Evolutionary conservation across 2,329 filamentous ascomycete genomes (phyloP), one percentile per base, ranked within the genome.

Genomic region (Mycosphaerella sp.): DNA sequence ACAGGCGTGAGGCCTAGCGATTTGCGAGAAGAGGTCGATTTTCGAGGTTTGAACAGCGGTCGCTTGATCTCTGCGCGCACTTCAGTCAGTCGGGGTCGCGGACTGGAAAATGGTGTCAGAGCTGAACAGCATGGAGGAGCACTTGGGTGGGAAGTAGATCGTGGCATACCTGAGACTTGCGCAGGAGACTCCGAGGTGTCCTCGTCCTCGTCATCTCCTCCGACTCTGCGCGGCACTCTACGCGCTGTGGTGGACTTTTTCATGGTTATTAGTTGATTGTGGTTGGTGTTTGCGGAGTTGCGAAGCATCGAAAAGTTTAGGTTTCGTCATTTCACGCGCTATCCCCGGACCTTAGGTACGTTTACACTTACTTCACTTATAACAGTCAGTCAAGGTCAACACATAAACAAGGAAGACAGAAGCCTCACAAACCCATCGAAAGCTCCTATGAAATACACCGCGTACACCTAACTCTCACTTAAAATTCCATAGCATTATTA

Each of bases 151-250:
- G 25, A 36, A 25, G 21, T 25, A 25, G 21, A 25, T 21, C 16
- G 27, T 14, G 28, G 55, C 58, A 52, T 61, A 66, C 62, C 64
- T 62, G 61, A 44, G 27, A 37, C 37, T 41, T 58, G 56, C 43
- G 53, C 30, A 34, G 40, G 53, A n/a, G 45, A 41, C 55, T 39
- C 55, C 57, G 36, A 66, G 0, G 1, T 6, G 13, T 28, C 39
- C 53, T 52, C 65, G 35, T 83, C 84, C 3, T 87, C 82, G 10
- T 84, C 81, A 40, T 88, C 86, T 37, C 81, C 75, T 41, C 82
- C 85, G 60, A 95, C 86, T 63, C 89, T 86, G 59, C 87, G 85
- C 41, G 87, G 83, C 61, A 93, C 89, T 57, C 80, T 75, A 48
- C 78, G 72, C 54, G 74, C 74, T 37, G 73, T 73, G 57, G 80